A percentile compares a stretch with the other conserved stretches of the same genome.
Conservation (phyloP, 768 basidiomycete species). For the Fistulinella prunicolor region DNA sequence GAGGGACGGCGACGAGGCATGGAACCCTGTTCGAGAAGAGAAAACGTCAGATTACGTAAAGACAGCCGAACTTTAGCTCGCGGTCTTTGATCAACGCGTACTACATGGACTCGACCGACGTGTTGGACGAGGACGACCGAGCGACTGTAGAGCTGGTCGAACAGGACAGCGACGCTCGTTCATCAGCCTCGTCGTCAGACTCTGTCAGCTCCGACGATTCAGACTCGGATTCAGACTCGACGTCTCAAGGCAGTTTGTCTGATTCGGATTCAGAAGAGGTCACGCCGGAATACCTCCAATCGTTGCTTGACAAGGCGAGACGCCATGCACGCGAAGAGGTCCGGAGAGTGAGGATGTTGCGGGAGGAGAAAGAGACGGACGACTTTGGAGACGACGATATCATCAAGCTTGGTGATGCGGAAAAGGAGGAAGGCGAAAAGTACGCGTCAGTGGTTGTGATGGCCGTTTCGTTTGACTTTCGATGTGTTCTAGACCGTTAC, state of each 20-base stretch:
- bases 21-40: neutral
- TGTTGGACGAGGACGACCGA: conserved; percentile 8
- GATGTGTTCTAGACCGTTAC: conserved; percentile 47
- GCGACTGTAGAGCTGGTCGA: neutral
- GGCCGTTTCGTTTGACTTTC: neutral
- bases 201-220: conserved; percentile 7
- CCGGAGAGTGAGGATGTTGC: conserved; percentile 19
- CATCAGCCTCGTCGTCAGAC: neutral
- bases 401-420: conserved; percentile 44
- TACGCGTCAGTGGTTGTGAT: conserved; percentile 29
- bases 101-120: conserved; percentile 6
- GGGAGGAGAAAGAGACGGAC: conserved; percentile 21
- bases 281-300: conserved; percentile 59
- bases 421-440: conserved; percentile 27
- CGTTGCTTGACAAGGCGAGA: conserved; percentile 60
- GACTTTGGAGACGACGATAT: conserved; percentile 51
- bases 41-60: conserved; percentile 19
- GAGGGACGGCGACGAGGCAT: conserved; percentile 49
- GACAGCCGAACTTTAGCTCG: neutral
- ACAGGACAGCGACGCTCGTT: neutral
- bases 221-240: conserved; percentile 35
- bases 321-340: conserved; percentile 43
- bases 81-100: too few species aligned
- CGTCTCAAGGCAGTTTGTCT: conserved; percentile 33
- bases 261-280: conserved; percentile 41